These are phyloP conservation scores for Seiridium unicorne DNA, from an alignment of 2,329 filamentous ascomycete genomes.

Conservation along the genomic window DNA sequence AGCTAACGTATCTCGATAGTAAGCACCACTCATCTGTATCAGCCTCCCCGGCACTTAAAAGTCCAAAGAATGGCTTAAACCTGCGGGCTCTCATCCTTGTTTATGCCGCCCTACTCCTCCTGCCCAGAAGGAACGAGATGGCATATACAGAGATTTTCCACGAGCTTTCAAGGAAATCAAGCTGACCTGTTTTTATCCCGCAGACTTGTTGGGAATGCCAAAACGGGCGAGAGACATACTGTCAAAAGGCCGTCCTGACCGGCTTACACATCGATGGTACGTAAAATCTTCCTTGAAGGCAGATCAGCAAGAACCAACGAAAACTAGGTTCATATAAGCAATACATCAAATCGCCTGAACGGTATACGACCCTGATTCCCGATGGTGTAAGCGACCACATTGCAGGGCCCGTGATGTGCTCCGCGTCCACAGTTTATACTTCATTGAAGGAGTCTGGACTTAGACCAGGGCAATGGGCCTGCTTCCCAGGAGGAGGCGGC, in stretches of 20 bases:
- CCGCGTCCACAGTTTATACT: conserved; percentile 55
- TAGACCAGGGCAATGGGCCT: conserved; percentile 50
- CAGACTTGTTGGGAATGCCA: conserved; percentile 31
- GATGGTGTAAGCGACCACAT: conserved; percentile 47
- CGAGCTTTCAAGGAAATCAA: too few species aligned
- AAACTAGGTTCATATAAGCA: conserved; percentile 53
- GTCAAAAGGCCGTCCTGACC: conserved; percentile 15
- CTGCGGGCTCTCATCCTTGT: too few species aligned
- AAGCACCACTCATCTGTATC: too few species aligned
- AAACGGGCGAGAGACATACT: conserved; percentile 31
- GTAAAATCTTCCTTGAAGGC: not conserved
- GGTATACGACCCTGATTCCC: conserved; percentile 49
- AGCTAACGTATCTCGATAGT: too few species aligned
- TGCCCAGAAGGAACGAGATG: too few species aligned
- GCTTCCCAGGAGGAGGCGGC: conserved; percentile 53
- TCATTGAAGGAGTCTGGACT: conserved; percentile 50
- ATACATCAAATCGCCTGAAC: conserved; percentile 54
- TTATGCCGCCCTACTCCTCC: too few species aligned
- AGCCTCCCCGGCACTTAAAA: too few species aligned
- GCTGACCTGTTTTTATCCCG: too few species aligned
- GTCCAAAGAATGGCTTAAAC: too few species aligned
- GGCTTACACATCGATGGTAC: conserved; percentile 12
- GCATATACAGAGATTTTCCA: too few species aligned
- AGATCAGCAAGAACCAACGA: not conserved
- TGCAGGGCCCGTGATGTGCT: conserved; percentile 61